Evolutionary conservation across 257 asterid genomes (phyloP).

Genomic region (Phtheirospermum japonicum): DNA sequence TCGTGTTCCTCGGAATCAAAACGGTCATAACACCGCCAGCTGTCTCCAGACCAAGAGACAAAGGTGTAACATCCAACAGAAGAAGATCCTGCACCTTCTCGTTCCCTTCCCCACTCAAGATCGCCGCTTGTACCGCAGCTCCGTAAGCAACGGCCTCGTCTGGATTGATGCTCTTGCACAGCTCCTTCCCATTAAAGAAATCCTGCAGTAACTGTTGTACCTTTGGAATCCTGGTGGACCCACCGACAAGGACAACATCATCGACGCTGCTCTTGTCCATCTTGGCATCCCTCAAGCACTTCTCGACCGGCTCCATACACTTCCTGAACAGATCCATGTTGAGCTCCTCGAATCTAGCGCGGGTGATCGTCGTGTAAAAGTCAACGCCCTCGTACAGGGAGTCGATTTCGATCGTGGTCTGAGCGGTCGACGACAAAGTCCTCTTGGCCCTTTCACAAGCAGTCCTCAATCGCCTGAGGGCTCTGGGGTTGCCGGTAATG

Average conservation of each 20-base stretch:
- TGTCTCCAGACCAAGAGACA: too few species aligned
- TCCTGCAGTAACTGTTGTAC: slow-evolving; percentile 41
- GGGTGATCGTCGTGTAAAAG: slow-evolving; percentile 70
- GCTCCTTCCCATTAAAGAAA: slow-evolving; percentile 49
- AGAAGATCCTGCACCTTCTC: slow-evolving; percentile 44
- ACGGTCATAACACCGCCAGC: too few species aligned
- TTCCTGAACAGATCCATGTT: slow-evolving; percentile 81
- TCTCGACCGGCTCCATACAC: slow-evolving; percentile 83
- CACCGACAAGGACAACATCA: slow-evolving; percentile 50
- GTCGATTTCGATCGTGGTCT: slow-evolving; percentile 74
- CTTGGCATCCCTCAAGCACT: slow-evolving; percentile 78
- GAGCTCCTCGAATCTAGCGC: slow-evolving; percentile 78
- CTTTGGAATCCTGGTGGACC: slow-evolving; percentile 34
- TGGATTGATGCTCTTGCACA: slow-evolving; percentile 52
- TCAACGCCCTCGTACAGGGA: slow-evolving; percentile 74
- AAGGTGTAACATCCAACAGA: too few species aligned
- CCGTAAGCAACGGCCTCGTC: slow-evolving; percentile 61
- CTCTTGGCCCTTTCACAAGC: slow-evolving; percentile 79
- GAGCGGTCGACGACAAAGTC: slow-evolving; percentile 69
- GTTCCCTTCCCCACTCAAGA: slow-evolving; percentile 48
- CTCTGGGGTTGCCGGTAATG: slow-evolving; percentile 53
- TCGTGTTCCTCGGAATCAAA: too few species aligned
- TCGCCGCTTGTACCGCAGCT: slow-evolving; percentile 53
- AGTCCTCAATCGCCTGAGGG: slow-evolving; percentile 56
- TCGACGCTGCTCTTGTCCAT: slow-evolving; percentile 66